Base-by-base conservation (phyloP, 208 protist genomes). In the Crithidia thermophila region DNA sequence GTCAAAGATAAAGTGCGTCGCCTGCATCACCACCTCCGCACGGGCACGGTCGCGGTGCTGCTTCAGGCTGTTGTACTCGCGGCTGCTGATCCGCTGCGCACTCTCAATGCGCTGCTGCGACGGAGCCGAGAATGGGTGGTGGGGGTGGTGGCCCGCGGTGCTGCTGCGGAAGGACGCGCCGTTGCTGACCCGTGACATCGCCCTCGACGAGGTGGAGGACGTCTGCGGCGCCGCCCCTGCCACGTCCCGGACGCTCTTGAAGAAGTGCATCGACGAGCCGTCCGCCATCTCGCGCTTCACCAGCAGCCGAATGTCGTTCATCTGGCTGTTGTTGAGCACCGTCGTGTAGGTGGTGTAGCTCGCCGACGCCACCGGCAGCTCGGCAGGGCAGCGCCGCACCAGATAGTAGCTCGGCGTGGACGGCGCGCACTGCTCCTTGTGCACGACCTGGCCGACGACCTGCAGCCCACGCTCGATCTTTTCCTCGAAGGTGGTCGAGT, bases 401-500 rank as follows among this genome's bases (percentile, higher is more conserved):
- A 90, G 67, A 34, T 82, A 84, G 63, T 83, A 78, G 39, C 56
- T 81, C 33, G 61, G 68, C 46, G 40, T 64, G 4, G 60, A 33
- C 28, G 62, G 67, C 16, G 60, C 61, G n/a, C 55, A 45, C 36
- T 75, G 70, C 62, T 70, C 63, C 23, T 59, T 70, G 55, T 75
- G 75, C 27, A 88, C 72, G 20, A 79, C 69, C 40, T 88, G 70
- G 7, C 75, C 68, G n/a, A 93, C 75, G n/a, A 91, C n/a, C 30
- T 90, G 74, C 25, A 91, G 47, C 0, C 82, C 87, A 0, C 84
- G 67, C 58, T 93, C 84, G 25, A 93, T 89, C 63, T 93, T 93
- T 8, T 87, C 78, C 31, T 85, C 76, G 59, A 95, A 93, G n/a
- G 77, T 65, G 23, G 73, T 85, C 27, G 72, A 77, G 72, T 94